Evolutionary conservation across 208 protist genomes (phyloP).

Genomic region (Trypanosoma conorhini): DNA sequence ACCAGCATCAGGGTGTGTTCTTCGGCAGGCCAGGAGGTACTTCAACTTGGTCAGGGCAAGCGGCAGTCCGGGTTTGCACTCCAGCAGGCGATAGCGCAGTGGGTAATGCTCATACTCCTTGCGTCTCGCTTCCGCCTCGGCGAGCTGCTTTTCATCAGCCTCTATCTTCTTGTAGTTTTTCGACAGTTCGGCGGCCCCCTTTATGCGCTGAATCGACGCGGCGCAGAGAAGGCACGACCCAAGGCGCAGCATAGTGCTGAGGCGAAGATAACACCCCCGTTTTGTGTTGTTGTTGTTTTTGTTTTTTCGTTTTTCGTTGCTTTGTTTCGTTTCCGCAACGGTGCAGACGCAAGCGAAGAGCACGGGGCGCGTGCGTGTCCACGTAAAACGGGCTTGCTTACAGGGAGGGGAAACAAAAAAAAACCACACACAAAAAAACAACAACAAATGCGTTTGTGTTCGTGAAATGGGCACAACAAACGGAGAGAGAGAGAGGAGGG

Average conservation of each 20-base stretch:
- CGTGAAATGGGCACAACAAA: too few species aligned
- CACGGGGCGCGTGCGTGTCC: too few species aligned
- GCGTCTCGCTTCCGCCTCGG: slow-evolving; percentile 44
- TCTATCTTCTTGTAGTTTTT: slow-evolving; percentile 81
- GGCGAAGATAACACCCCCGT: not conserved
- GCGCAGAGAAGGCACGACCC: slow-evolving; percentile 37
- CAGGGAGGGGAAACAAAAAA: not conserved
- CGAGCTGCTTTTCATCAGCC: slow-evolving; percentile 43
- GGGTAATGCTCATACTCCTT: slow-evolving; percentile 67
- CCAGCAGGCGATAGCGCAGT: slow-evolving; percentile 77
- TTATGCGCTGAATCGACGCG: slow-evolving; percentile 45
- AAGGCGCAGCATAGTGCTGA: slow-evolving; percentile 39
- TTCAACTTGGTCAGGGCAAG: slow-evolving; percentile 81
- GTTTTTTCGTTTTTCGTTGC: not conserved
- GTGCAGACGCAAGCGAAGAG: not conserved
- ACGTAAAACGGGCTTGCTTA: not conserved
- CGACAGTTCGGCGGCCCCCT: slow-evolving; percentile 33
- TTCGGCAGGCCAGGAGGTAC: slow-evolving; percentile 76
- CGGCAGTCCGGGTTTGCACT: slow-evolving; percentile 70
- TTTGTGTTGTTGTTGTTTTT: not conserved
- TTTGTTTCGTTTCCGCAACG: too few species aligned
- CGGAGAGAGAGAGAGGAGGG: slow-evolving; percentile 35
- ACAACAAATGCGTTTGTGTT: too few species aligned
- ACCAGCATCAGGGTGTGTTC: slow-evolving; percentile 80
- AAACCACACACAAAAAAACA: too few species aligned